Conservation (phyloP, 2,329 filamentous ascomycete genomes). For the Chaetomiaceae sp. region DNA sequence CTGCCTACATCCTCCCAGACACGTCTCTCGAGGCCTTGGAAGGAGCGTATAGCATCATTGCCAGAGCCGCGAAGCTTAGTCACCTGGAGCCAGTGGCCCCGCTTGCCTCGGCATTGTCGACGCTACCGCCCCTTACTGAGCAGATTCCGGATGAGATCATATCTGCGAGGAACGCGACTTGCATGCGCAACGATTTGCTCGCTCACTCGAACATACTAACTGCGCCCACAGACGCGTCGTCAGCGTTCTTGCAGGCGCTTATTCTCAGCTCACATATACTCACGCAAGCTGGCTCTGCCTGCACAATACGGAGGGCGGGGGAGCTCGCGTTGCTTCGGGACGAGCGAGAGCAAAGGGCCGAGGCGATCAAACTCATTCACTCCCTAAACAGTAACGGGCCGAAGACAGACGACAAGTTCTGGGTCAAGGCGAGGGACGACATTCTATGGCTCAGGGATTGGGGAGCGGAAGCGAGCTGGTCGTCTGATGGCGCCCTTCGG, state of each 20-base stretch:
- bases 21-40: constrained; percentile 51
- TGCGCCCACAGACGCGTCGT: constrained; percentile 48
- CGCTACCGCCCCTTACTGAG: constrained; percentile 38
- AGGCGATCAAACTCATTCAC: constrained; percentile 55
- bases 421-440: constrained; percentile 55
- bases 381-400: constrained; percentile 42
- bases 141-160: constrained; percentile 31
- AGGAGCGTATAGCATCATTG: constrained; percentile 54
- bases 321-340: constrained; percentile 61
- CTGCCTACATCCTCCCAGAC: constrained; percentile 60
- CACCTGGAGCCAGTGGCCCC: constrained; percentile 52
- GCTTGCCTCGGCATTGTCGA: constrained; percentile 41
- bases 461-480: constrained; percentile 47
- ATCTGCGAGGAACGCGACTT: constrained; percentile 36
- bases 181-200: constrained; percentile 50
- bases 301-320: constrained; percentile 47
- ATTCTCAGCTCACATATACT: constrained; percentile 55
- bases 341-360: constrained; percentile 55
- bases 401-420: constrained; percentile 58
- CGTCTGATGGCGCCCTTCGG: constrained; percentile 28
- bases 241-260: constrained; percentile 56
- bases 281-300: constrained; percentile 44
- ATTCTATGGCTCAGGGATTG: constrained; percentile 70
- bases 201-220: constrained; percentile 59
- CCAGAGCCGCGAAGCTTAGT: constrained; percentile 53